Conservation (phyloP, 2,329 filamentous ascomycete genomes). For the Aaosphaeria arxii region DNA sequence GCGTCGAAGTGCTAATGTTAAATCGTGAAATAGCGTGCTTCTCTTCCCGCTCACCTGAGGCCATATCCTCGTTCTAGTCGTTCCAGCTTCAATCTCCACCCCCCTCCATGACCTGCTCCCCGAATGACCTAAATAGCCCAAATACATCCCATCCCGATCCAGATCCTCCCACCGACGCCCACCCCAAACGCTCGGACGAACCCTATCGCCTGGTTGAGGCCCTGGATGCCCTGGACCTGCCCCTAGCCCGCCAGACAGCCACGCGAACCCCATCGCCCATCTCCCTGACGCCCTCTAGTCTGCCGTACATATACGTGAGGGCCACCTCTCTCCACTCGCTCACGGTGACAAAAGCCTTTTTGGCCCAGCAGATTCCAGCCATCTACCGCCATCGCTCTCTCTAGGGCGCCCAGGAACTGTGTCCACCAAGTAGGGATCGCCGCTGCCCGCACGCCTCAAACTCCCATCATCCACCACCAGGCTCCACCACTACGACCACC, state of each 20-base stretch:
- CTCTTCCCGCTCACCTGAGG: constrained; percentile 33
- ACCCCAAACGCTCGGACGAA: constrained; percentile 39
- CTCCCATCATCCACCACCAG: constrained; percentile 1
- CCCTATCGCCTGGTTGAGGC: constrained; percentile 41
- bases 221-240: constrained; percentile 19
- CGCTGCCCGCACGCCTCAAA: constrained; percentile 35
- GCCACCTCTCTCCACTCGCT: constrained; percentile 39
- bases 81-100: constrained; percentile 25
- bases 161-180: constrained; percentile 20
- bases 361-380: constrained; percentile 45
- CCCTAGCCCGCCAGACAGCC: constrained; percentile 41
- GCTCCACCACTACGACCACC: constrained; percentile 29
- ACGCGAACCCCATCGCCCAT: constrained; percentile 33
- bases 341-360: constrained; percentile 33
- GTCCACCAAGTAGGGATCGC: constrained; percentile 51
- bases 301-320: constrained; percentile 42
- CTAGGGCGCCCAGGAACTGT: constrained; percentile 44
- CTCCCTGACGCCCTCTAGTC: constrained; percentile 37
- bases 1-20: constrained; percentile 32
- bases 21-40: constrained; percentile 31
- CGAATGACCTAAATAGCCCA: constrained; percentile 9
- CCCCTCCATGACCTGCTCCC: constrained; percentile 6
- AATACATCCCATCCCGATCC: constrained; percentile 35
- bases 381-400: constrained; percentile 43
- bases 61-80: neutral